These are phyloP conservation scores for Verruconis gallopava DNA, from an alignment of 2,329 filamentous ascomycete species.

Conservation along the genomic window DNA sequence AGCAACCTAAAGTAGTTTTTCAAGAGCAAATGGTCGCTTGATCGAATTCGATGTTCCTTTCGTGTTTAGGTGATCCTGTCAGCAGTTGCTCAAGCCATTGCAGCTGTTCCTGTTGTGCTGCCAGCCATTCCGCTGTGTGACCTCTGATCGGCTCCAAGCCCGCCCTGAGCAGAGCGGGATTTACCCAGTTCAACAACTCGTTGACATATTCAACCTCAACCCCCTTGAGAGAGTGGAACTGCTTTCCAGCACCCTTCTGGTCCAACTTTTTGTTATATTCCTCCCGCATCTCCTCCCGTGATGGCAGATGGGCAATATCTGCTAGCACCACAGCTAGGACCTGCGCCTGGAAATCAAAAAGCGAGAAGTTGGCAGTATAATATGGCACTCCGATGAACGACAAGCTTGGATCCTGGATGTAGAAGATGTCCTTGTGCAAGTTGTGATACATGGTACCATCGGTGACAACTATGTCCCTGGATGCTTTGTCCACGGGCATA, in stretches of 20 bases:
- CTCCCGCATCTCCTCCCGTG: conserved; percentile 26
- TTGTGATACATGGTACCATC: conserved; percentile 53
- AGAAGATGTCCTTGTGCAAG: conserved; percentile 58
- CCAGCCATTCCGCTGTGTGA: conserved; percentile 25
- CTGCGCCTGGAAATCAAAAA: conserved; percentile 59
- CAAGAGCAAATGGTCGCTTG: no score
- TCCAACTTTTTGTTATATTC: conserved; percentile 27
- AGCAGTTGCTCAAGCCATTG: conserved; percentile 22
- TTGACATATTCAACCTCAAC: conserved; percentile 28
- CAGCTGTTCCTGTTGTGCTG: conserved; percentile 21
- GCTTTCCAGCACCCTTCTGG: conserved; percentile 28
- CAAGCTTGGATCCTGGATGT: conserved; percentile 52
- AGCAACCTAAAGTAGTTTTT: no score
- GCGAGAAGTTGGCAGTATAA: conserved; percentile 52
- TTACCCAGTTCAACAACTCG: conserved; percentile 27
- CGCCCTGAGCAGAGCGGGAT: conserved; percentile 17
- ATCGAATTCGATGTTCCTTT: no score
- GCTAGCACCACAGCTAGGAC: conserved; percentile 44
- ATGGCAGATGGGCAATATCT: conserved; percentile 37
- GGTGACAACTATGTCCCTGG: conserved; percentile 44
- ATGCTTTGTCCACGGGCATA: conserved; percentile 32
- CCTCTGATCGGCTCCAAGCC: conserved; percentile 18
- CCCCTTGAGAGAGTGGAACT: conserved; percentile 32
- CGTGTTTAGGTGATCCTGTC: no score
- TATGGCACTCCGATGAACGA: conserved; percentile 53